A percentile compares a stretch with the other conserved stretches of the same genome.
Evolutionary conservation across 495 filamentous ascomycete genomes (phyloP).

Genomic region (Lasiosphaeriaceae sp.): DNA sequence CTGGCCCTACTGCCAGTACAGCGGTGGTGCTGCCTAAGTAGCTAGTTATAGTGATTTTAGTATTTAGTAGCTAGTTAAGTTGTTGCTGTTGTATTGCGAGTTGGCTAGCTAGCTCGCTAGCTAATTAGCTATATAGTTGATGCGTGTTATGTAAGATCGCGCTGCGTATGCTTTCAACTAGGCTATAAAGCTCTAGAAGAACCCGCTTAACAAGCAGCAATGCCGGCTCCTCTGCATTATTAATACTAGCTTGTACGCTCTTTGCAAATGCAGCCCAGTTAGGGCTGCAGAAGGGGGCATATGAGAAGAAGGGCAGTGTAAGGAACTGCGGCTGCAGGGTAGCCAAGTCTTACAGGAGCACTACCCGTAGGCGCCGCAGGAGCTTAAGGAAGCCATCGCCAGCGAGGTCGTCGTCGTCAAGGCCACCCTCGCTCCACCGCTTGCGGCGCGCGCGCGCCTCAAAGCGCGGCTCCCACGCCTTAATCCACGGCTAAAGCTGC

Average conservation of each 20-base stretch:
- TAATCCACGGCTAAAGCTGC: constrained; percentile 1
- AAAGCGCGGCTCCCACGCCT: constrained; percentile 2
- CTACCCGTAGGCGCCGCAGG: not conserved
- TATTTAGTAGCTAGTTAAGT: not conserved
- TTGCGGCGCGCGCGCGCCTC: constrained; percentile 1
- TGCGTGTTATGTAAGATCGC: constrained; percentile 2
- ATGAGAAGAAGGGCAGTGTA: constrained; percentile 1
- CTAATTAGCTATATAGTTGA: not conserved
- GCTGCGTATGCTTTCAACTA: constrained; percentile 1
- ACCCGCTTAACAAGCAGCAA: constrained; percentile 1
- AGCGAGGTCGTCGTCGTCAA: constrained; percentile 3
- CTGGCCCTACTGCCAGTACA: not conserved
- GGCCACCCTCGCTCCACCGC: constrained; percentile 2
- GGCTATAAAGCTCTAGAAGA: constrained; percentile 1
- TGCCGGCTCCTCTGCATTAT: constrained; percentile 1
- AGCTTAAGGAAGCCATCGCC: constrained; percentile 5
- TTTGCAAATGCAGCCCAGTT: not conserved
- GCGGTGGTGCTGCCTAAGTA: not conserved
- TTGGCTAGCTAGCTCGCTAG: constrained; percentile 4
- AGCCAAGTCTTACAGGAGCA: constrained; percentile 2
- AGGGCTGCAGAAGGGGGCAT: constrained; percentile 2
- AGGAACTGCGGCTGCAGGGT: not conserved
- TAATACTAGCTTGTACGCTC: not conserved
- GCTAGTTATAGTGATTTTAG: not conserved
- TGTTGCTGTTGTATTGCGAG: constrained; percentile 4